Base-by-base conservation (phyloP, 805 yeast species). In the Wickerhamiella cacticola region DNA sequence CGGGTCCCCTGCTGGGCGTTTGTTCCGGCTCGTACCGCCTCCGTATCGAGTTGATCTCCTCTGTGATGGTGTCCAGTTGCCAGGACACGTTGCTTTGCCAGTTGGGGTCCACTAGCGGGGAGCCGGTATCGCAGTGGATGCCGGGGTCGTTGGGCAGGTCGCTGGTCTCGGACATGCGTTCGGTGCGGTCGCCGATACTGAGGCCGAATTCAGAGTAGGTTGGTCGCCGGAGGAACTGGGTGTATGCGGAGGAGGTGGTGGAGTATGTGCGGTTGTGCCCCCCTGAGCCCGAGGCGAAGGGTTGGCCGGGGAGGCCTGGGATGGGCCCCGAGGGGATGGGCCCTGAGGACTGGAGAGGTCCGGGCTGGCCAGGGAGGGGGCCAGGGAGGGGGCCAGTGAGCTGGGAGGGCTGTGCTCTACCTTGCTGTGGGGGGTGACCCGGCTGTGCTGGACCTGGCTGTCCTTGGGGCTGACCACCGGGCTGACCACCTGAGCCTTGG, bases 21-120 rank as follows among this genome's bases (percentile, higher is more conserved):
- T 31, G 36, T n/a, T 16, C 13, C 16, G 45, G 45, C 35, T 28
- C 45, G 21, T 48, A 51, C 21, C 51, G 39, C 18, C 51, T 33
- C 16, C 58, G 48, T 35, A 57, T 54, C 10, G 56, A 50, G 29
- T 41, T 45, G 38, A 58, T 55, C 43, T 58, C 59, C 47, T 58
- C 62, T 34, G 49, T 48, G 13, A 58, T 54, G 8, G 59, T 53
- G 31, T 58, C 62, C 15, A 58, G 48, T 13, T 59, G 59, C 57
- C 58, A 53, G 5, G 56, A 51, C 5, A 56, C 55, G 26, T 58
- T 58, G 31, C 55, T 50, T 40, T 50, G 52, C 58, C 59, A 58
- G 22, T n/a, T 18, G 8, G 45, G 29, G 26, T 28, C 44, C n/a
- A 33, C 22, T 25, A 21, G n/a, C 12, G n/a, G 8, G 23, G 38